Base-by-base conservation (phyloP, 441 rosid genomes). In the Arabidopsis hybrid region DNA sequence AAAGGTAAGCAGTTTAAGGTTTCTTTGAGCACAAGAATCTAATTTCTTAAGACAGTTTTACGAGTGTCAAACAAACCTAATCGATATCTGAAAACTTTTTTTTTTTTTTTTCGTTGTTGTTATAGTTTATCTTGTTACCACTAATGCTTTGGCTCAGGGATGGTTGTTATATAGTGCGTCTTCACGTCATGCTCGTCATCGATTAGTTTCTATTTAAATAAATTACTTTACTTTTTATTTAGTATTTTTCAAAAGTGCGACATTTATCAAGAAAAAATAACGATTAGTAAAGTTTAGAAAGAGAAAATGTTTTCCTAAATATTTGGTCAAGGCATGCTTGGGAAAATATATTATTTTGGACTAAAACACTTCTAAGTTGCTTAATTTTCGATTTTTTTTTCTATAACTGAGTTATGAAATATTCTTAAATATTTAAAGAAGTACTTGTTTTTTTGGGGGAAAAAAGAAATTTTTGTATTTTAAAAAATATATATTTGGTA, bases 111-210 rank as follows among this genome's bases (percentile, higher is more conserved):
- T 9, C 14, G 35, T 6, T 36, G 10, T 38, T 53, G 49, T 47
- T 49, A 16, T 46, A 38, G 5, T 62, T 32, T 65, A 35, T 71
- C 67, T 65, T 71, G 18, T 71, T 18, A 50, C 56, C 72, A 59
- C 68, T 65, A 59, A 67, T 67, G 69, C 42, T 59, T 57, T 46
- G 70, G 60, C 73, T 53, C 64, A 16, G n/a, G 73, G 60, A 45
- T 72, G 59, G 65, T 66, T 77, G 60, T 77, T 78, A 78, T 78
- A 78, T 78, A 78, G 74, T 72, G 81, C 70, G 70, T 67, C 53
- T 17, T 67, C 75, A 56, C 62, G 66, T 49, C 77, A 58, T 77
- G 65, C 40, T 77, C 46, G 52, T 53, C 43, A 42, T 52, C 34
- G 52, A 74, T 40, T 78, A 39, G 3, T 11, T 17, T 7, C n/a